Percentiles rank a stretch among this genome's conserved stretches.
Conservation (phyloP, 345 rosid genomes). For the Anacardium occidentale region DNA sequence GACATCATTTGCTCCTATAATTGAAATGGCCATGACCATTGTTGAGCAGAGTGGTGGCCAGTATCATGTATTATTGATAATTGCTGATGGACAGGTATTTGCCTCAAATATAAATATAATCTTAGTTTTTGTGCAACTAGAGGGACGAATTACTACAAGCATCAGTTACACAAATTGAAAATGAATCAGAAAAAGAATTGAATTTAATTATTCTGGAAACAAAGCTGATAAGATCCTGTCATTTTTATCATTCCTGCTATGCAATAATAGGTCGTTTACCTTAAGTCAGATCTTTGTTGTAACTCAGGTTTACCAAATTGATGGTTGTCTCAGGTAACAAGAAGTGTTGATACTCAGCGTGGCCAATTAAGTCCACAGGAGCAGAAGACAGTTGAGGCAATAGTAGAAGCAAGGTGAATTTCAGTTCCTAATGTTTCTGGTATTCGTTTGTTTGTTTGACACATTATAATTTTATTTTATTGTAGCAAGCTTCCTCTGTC, state of each 20-base stretch:
- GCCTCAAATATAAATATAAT: background rate
- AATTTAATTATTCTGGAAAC: background rate
- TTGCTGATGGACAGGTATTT: slow-evolving; percentile 97
- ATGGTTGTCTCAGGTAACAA: slow-evolving; percentile 66
- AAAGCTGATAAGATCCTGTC: background rate
- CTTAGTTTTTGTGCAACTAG: background rate
- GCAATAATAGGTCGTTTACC: background rate
- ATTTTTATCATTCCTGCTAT: slow-evolving; percentile 1
- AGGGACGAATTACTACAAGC: background rate
- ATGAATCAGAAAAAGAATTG: background rate
- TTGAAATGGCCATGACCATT: slow-evolving; percentile 90
- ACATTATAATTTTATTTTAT: slow-evolving; percentile 20
- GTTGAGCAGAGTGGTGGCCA: slow-evolving; percentile 93
- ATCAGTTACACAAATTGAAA: background rate
- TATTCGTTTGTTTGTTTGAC: slow-evolving; percentile 9
- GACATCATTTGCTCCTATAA: slow-evolving; percentile 93
- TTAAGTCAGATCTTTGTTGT: background rate
- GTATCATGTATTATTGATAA: slow-evolving; percentile 87
- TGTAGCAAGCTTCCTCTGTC: slow-evolving; percentile 80
- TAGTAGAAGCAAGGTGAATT: slow-evolving; percentile 82
- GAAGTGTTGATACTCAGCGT: slow-evolving; percentile 71
- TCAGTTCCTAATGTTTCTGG: slow-evolving; percentile 13
- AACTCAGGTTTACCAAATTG: background rate
- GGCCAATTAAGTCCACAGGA: slow-evolving; percentile 92
- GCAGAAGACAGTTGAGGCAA: slow-evolving; percentile 86